Evolutionary conservation across 2,329 filamentous ascomycete genomes (phyloP).

Genomic region (Aspergillus eucalypticola): DNA sequence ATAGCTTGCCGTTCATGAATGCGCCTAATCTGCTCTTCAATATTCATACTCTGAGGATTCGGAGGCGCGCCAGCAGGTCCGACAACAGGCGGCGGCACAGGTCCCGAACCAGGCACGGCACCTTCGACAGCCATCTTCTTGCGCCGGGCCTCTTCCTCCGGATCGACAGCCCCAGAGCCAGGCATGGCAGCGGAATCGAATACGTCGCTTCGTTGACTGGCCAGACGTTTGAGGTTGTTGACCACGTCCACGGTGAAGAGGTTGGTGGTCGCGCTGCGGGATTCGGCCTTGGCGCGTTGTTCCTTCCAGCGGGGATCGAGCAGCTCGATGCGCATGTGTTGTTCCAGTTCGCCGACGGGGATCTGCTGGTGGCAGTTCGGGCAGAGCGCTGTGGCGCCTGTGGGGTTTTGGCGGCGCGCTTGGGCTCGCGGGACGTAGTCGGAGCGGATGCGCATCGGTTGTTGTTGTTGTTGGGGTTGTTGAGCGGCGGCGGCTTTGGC

Average conservation of each 20-base stretch:
- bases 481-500: constrained; percentile 68
- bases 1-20: constrained; percentile 59
- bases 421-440: constrained; percentile 88
- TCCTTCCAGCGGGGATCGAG: constrained; percentile 95
- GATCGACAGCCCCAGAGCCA: constrained; percentile 55
- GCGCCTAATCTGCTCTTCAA: constrained; percentile 80
- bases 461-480: constrained; percentile 24
- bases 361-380: constrained; percentile 93
- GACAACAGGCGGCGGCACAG: constrained; percentile 29
- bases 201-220: constrained; percentile 82
- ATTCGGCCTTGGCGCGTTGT: constrained; percentile 85
- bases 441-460: constrained; percentile 83
- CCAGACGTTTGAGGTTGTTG: constrained; percentile 92
- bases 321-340: constrained; percentile 93
- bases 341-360: constrained; percentile 80
- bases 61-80: constrained; percentile 32
- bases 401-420: constrained; percentile 66
- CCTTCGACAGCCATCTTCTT: constrained; percentile 67
- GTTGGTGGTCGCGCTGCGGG: constrained; percentile 81
- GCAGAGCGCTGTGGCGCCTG: constrained; percentile 69
- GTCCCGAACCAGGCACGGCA: constrained; percentile 23
- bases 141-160: constrained; percentile 72
- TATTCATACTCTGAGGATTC: constrained; percentile 59
- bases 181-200: constrained; percentile 61
- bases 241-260: constrained; percentile 83